A percentile compares a stretch with the other conserved stretches of the same genome.
phyloP scores from a whole-genome alignment of 345 rosid species.

The Mangifera indica region DNA sequence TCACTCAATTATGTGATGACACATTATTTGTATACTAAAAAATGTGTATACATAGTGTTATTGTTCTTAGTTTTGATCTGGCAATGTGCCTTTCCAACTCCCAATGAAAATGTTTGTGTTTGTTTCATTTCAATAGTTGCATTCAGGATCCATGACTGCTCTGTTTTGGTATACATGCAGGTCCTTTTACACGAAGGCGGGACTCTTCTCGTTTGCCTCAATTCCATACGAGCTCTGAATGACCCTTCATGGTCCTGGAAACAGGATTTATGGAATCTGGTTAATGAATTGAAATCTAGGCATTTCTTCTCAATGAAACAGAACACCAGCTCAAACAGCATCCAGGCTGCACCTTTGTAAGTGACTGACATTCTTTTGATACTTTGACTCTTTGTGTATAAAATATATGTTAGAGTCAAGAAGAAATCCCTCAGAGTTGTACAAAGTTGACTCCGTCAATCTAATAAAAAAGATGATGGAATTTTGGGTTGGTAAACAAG shows the following conservation, averaged over 20 bases:
- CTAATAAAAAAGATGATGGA: too few species aligned
- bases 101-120: not conserved
- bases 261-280: constrained; percentile 49
- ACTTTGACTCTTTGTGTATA: not conserved
- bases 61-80: not conserved
- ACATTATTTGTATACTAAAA: too few species aligned
- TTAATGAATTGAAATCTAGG: constrained; percentile 37
- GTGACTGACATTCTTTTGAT: not conserved
- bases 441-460: not conserved
- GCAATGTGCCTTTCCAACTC: not conserved
- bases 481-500: too few species aligned
- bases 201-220: constrained; percentile 86
- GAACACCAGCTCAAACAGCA: constrained; percentile 24
- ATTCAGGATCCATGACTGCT: not conserved
- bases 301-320: constrained; percentile 17
- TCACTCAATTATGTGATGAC: too few species aligned
- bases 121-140: not conserved
- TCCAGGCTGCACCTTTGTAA: constrained; percentile 38
- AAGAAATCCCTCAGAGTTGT: not conserved
- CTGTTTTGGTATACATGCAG: constrained; percentile 36
- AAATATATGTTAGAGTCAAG: not conserved
- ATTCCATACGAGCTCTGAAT: constrained; percentile 75
- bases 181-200: constrained; percentile 95
- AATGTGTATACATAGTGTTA: too few species aligned
- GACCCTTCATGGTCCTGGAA: constrained; percentile 87